Evolutionary conservation across 805 yeast species (phyloP).

Genomic region (Kodamaea lidongshanica): DNA sequence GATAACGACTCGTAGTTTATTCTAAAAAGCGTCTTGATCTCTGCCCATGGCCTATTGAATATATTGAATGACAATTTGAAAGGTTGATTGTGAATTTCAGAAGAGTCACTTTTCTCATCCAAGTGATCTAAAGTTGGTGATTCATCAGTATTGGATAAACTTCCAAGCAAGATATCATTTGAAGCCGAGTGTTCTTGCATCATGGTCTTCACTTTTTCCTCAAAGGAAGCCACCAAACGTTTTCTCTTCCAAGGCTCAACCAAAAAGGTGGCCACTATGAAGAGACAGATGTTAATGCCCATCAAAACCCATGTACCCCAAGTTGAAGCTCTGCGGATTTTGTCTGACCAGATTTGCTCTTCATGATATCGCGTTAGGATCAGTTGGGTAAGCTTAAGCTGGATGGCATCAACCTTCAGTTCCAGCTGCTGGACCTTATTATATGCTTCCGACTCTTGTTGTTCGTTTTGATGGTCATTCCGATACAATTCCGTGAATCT

Average conservation of each 20-base stretch:
- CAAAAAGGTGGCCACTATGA: constrained; percentile 74
- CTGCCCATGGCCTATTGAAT: constrained; percentile 12
- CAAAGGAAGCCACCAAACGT: constrained; percentile 76
- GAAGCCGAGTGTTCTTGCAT: constrained; percentile 10
- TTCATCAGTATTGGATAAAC: too few relatives aligned
- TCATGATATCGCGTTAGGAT: constrained; percentile 89
- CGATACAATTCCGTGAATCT: constrained; percentile 75
- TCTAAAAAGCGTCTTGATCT: constrained; percentile 3
- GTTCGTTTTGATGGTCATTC: constrained; percentile 71
- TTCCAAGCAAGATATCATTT: too few relatives aligned
- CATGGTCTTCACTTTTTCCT: constrained; percentile 58
- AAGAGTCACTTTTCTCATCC: background rate
- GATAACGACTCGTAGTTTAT: constrained; percentile 14
- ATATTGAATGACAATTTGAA: constrained; percentile 3
- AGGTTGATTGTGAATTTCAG: background rate
- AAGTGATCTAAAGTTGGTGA: too few relatives aligned
- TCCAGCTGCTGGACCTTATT: constrained; percentile 49
- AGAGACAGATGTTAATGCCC: constrained; percentile 77
- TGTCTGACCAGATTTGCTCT: constrained; percentile 97
- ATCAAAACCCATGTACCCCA: constrained; percentile 93
- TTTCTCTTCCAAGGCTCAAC: constrained; percentile 94
- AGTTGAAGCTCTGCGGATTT: constrained; percentile 86
- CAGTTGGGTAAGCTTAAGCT: constrained; percentile 61
- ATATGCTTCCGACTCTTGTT: constrained; percentile 48
- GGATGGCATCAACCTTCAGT: constrained; percentile 57